phyloP scores from a whole-genome alignment of 176 grass and related monocot species.

The Avena eriantha region DNA sequence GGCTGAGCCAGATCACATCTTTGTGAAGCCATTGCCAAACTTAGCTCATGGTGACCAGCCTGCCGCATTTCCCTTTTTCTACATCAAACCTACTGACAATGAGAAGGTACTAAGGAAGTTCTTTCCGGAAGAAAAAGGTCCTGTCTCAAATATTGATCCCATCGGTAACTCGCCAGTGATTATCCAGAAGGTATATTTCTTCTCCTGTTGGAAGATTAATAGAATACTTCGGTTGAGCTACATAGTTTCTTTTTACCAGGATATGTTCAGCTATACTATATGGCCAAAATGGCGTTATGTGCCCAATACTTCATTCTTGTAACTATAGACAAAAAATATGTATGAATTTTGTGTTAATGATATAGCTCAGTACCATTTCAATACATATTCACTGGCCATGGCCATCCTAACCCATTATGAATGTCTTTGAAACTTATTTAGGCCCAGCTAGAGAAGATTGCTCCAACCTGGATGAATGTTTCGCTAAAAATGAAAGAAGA shows the following conservation, averaged over 20 bases:
- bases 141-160: constrained; percentile 84
- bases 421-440: constrained; percentile 40
- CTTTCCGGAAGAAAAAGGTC: constrained; percentile 88
- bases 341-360: not conserved
- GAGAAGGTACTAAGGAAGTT: constrained; percentile 91
- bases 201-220: constrained; percentile 2
- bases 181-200: constrained; percentile 80
- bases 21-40: constrained; percentile 94
- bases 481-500: constrained; percentile 96
- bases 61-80: constrained; percentile 88
- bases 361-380: constrained; percentile 22
- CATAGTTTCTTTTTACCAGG: not conserved
- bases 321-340: not conserved
- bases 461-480: constrained; percentile 99
- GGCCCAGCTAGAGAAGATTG: constrained; percentile 87
- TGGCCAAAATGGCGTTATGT: constrained; percentile 14
- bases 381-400: not conserved
- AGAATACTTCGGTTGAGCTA: not conserved
- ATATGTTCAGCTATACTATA: not conserved
- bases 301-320: not conserved
- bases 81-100: constrained; percentile 88
- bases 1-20: constrained; percentile 98
- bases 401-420: constrained; percentile 2
- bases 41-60: constrained; percentile 74
- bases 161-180: constrained; percentile 98